Evolutionary conservation across 2,329 filamentous ascomycete genomes (phyloP), one percentile per base, ranked within the genome.

Genomic region (Sporothrix euskadiensis): DNA sequence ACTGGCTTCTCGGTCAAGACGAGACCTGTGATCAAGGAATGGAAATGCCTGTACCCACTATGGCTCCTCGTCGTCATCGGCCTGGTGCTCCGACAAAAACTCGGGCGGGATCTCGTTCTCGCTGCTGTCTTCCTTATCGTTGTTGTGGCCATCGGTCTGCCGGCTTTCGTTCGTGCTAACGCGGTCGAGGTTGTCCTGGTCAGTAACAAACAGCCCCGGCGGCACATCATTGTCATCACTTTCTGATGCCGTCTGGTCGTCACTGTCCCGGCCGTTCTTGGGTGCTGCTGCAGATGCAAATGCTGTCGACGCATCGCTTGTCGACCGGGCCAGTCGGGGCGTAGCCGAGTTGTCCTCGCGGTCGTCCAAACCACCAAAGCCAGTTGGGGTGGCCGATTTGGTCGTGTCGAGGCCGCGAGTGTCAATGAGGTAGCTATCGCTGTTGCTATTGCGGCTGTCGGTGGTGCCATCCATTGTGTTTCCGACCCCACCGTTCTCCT

Each of bases 81-180:
- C 69, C 10, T 74, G 74, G 56, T 86, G 83, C 76, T 87, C 84
- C 12, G 83, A 83, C 7, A 88, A 76, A 75, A 89, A 88, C 73
- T 88, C 86, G 0, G 80, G 80, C 0, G 87, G 86, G 8, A 88
- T 82, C 70, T 86, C 85, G 68, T 86, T 86, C 74, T 84, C 84
- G 75, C 82, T 76, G 72, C 69, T 84, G 56, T 81, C 81, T 69
- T 80, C 77, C 66, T 79, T 78, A 8, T 74, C 77, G 72, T 52
- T 69, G 22, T 59, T 26, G 52, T 52, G 56, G 7, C 35, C 35
- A 35, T 35, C 35, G 35, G 4, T 35, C 8, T 59, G 26, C 2
- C 22, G 49, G 16, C 16, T 65, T 2, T 6, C 75, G 1, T 75
- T 1, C 74, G 81, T 76, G 9, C 73, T 83, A 32, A 80, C 14